Base-by-base conservation (phyloP, 495 filamentous ascomycete species). In the Aspergillus heteromorphus region DNA sequence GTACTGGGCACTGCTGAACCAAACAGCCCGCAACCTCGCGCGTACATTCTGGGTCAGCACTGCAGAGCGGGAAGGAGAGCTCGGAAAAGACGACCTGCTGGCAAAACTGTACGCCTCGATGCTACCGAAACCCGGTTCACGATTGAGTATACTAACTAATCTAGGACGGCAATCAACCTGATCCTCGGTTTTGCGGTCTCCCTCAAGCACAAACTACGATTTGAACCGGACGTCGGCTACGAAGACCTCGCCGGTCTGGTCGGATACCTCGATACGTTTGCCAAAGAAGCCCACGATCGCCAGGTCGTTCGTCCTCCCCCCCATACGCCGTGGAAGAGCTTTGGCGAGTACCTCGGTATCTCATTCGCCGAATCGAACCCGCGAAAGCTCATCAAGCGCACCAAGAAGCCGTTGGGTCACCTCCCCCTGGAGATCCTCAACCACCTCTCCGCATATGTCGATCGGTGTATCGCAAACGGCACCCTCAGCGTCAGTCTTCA, bases 151-250 rank as follows among this genome's bases (percentile, higher is more conserved):
- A 66, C 41, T 38, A 23, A 34, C 41, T n/a, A 23, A 18, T 7
- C 29, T 57, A 83, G 83, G 40, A 84, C 89, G 1, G 87, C 84
- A 2, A 80, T 93, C 65, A 93, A 95, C 66, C 80, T 95, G 36
- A 78, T 93, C 54, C 78, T 90, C 16, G 89, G 88, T 2, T 96
- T 87, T 64, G 78, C 86, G 27, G 77, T 88, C 7, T 69, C 89
- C 0, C 76, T 92, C 48, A 95, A 92, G 65, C 90, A 92, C 73
- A 86, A 83, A 63, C 81, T 96, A n/a, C 88, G 91, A 20, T 92
- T 91, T 63, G 89, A 96, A 62, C 88, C 89, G 0, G 90, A 88
- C 67, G 82, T 86, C 18, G 83, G 85, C 51, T 92, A 95, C 62
- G 78, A 50, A 74, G 81, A 69, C 82, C 74, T 59, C 78, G 83